A percentile compares a stretch with the other conserved stretches of the same genome.
Conservation (phyloP, 164 flowering plant species). For the Warburgia ugandensis region DNA sequence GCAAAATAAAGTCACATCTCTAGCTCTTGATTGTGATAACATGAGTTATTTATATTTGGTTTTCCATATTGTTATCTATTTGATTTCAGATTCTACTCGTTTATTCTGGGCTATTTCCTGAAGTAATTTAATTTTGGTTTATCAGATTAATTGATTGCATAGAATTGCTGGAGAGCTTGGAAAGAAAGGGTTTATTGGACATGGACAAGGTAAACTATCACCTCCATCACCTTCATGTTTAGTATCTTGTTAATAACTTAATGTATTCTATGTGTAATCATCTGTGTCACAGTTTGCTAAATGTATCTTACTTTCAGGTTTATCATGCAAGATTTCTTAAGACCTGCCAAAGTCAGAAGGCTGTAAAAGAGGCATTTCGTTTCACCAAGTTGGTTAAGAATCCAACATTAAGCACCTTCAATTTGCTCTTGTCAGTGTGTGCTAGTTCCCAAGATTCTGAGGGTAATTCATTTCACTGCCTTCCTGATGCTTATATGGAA, state of each 20-base stretch:
- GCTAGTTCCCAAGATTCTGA: conserved; percentile 76
- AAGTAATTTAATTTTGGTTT: conserved; percentile 7
- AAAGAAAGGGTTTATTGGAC: conserved; percentile 52
- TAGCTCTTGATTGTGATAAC: neutral
- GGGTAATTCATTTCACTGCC: conserved; percentile 31
- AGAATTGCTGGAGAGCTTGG: conserved; percentile 70
- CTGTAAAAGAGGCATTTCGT: conserved; percentile 75
- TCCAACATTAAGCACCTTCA: conserved; percentile 88
- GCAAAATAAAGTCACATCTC: neutral
- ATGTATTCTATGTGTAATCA: neutral
- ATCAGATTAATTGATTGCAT: conserved; percentile 66
- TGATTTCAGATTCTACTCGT: too few species aligned
- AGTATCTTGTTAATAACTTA: neutral
- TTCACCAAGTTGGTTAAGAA: conserved; percentile 57
- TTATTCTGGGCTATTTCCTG: conserved; percentile 6
- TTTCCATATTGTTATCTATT: too few species aligned
- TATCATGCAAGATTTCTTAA: conserved; percentile 68
- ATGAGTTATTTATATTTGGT: neutral
- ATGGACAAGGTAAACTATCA: conserved; percentile 60
- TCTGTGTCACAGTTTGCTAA: conserved; percentile 5
- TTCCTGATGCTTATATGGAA: neutral
- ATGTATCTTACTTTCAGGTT: conserved; percentile 38
- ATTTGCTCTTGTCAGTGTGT: conserved; percentile 95
- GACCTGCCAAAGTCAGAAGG: conserved; percentile 59
- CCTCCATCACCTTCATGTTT: neutral